Base-by-base conservation (phyloP, 805 yeast genomes). In the Yamadazyma phyllophila region DNA sequence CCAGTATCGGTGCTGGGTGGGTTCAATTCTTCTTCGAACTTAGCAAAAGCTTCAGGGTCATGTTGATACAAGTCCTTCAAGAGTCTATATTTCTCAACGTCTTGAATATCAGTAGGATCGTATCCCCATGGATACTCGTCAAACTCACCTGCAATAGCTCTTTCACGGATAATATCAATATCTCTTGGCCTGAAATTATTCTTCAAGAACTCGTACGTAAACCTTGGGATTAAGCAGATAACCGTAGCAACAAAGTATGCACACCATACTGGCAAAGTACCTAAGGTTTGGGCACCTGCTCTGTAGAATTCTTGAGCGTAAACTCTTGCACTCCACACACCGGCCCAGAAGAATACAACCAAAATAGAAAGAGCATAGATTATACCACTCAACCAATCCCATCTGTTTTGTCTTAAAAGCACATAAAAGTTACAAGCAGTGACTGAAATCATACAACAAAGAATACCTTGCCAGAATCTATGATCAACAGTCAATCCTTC, bases 281-380 rank as follows among this genome's bases (percentile, higher is more conserved):
- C 88, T 53, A 81, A 81, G 29, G 76, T 73, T 55, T 82, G 80
- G 2, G 80, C 61, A 2, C 86, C 94, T 17, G 85, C 79, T 47
- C 76, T 72, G 63, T 80, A 87, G 54, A 82, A 83, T 55, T 81
- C 86, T 9, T 70, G 73, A 7, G 87, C 74, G 45, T 68, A 63
- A 2, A 65, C 50, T 24, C 76, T 62, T 3, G 80, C 64, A 26
- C 89, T 77, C 84, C 91, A 87, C 16, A 82, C 78, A n/a, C 92
- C 91, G 3, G 88, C 79, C 95, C 95, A 87, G 59, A 81, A 77
- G 54, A 76, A 84, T 13, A 85, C 71, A 36, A 85, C 53, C 49
- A 83, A 59, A 43, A 74, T 72, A 11, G 89, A 82, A 38, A 88
- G 58, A 1, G 74, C 65, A 46, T 70, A 66, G 49, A 84, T 74